Percentiles rank a stretch among this genome's conserved stretches.
Evolutionary conservation across 257 asterid species (phyloP).

Genomic region (Cynanchum wilfordii): DNA sequence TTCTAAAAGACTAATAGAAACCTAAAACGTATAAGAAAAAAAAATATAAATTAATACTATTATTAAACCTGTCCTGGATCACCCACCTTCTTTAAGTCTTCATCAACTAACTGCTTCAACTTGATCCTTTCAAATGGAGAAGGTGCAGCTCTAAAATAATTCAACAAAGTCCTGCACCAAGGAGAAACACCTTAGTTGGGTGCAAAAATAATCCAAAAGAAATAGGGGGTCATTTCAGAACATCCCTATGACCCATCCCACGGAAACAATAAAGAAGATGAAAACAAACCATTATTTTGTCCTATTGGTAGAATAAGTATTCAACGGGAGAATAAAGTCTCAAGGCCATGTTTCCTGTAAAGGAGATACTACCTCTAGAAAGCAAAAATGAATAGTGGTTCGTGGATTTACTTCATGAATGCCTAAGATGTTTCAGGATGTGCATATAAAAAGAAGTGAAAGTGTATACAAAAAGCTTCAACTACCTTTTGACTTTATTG

Average conservation of each 20-base stretch:
- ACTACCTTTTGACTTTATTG: not conserved
- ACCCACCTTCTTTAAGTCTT: constrained; percentile 43
- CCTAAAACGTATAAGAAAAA: too few relatives aligned
- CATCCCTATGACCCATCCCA: not conserved
- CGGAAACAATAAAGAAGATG: not conserved
- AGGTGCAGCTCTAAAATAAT: constrained; percentile 72
- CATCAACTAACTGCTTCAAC: constrained; percentile 29
- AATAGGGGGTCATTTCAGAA: not conserved
- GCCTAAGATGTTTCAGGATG: not conserved
- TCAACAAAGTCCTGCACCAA: constrained; percentile 56
- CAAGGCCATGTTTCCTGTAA: not conserved
- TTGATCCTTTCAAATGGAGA: constrained; percentile 79
- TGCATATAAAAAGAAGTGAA: not conserved
- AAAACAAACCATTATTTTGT: not conserved
- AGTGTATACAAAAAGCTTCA: not conserved
- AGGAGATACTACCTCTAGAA: not conserved
- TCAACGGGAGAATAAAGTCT: not conserved
- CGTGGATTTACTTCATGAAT: too few relatives aligned
- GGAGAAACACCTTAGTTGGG: constrained; percentile 11
- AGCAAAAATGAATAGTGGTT: not conserved
- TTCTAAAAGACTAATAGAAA: too few relatives aligned
- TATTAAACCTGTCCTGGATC: not conserved
- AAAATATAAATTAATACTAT: too few relatives aligned
- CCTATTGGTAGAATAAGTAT: not conserved
- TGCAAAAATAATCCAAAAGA: not conserved